Evolutionary conservation across 139 green algal species (phyloP).

Genomic region (Gonium pectorale): DNA sequence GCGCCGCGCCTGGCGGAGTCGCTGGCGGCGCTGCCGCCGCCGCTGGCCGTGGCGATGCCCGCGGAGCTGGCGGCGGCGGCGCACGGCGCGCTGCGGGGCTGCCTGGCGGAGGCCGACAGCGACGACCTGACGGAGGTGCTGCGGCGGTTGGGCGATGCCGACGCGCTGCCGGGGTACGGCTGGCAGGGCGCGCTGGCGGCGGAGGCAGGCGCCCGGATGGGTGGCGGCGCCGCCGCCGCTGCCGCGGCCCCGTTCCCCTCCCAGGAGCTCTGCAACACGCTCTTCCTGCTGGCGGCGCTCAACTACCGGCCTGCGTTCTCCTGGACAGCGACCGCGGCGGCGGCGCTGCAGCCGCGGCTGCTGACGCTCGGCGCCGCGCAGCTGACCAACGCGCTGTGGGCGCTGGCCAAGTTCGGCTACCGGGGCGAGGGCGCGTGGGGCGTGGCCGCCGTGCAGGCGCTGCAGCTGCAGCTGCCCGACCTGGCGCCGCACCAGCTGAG

Average conservation of each 20-base stretch:
- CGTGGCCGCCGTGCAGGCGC: background rate
- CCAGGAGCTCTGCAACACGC: conserved; percentile 29
- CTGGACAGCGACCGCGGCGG: background rate
- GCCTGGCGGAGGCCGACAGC: background rate
- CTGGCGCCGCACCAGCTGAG: conserved; percentile 30
- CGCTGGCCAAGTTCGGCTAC: conserved; percentile 14
- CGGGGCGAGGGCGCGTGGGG: conserved; percentile 1
- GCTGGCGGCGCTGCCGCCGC: conserved; percentile 23
- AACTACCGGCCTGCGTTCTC: conserved; percentile 16
- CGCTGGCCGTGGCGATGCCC: conserved; percentile 1
- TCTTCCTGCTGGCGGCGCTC: conserved; percentile 25
- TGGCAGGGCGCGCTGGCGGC: conserved; percentile 34
- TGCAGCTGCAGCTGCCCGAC: conserved; percentile 29
- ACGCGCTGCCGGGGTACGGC: conserved; percentile 23
- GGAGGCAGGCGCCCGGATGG: background rate
- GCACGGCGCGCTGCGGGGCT: background rate
- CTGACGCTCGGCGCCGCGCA: conserved; percentile 3
- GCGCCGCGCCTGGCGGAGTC: background rate
- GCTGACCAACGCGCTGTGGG: conserved; percentile 29
- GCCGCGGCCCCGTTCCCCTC: background rate
- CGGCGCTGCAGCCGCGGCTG: conserved; percentile 26
- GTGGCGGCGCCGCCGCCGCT: background rate
- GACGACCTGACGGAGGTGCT: conserved; percentile 28
- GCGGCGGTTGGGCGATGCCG: background rate
- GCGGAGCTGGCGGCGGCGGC: conserved; percentile 15